These are phyloP conservation scores for Pseudomonodictys pantanalensis DNA, from an alignment of 495 filamentous ascomycete species.

Conservation along the genomic window DNA sequence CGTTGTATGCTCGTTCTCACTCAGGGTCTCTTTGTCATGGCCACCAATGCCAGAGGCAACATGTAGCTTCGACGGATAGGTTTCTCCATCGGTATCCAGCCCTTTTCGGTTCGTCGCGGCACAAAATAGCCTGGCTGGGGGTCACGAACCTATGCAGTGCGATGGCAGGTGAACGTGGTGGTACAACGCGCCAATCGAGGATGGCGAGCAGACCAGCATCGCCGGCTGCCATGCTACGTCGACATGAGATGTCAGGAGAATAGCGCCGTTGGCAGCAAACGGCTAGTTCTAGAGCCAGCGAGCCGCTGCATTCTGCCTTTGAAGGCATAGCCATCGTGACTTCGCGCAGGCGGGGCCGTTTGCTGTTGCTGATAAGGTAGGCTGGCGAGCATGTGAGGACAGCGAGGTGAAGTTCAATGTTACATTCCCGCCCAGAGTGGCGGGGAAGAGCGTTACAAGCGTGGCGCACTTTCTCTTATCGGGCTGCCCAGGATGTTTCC, in stretches of 20 bases:
- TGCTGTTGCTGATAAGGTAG: neutral
- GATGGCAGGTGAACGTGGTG: conserved; percentile 30
- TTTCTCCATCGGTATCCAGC: neutral
- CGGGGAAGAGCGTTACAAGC: conserved; percentile 20
- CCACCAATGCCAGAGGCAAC: conserved; percentile 7
- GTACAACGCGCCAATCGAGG: conserved; percentile 27
- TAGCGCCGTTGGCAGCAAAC: neutral
- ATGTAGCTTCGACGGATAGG: neutral
- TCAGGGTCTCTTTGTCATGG: conserved; percentile 9
- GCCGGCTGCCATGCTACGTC: conserved; percentile 20
- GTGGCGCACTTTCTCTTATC: conserved; percentile 17
- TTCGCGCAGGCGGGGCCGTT: conserved; percentile 10
- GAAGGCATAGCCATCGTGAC: neutral
- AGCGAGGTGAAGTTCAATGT: conserved; percentile 6
- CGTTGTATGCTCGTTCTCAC: conserved; percentile 4
- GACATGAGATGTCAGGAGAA: conserved; percentile 8
- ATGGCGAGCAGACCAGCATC: neutral
- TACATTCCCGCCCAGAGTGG: conserved; percentile 11
- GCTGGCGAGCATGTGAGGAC: neutral
- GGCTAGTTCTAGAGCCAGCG: neutral
- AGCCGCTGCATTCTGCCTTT: neutral
- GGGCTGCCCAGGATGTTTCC: neutral
- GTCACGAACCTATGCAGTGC: conserved; percentile 5
- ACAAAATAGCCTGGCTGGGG: neutral
- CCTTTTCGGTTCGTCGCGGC: conserved; percentile 3